Percentiles rank a stretch among this genome's conserved stretches.
Evolutionary conservation across 345 rosid genomes (phyloP).

Genomic region (Brassica incana): DNA sequence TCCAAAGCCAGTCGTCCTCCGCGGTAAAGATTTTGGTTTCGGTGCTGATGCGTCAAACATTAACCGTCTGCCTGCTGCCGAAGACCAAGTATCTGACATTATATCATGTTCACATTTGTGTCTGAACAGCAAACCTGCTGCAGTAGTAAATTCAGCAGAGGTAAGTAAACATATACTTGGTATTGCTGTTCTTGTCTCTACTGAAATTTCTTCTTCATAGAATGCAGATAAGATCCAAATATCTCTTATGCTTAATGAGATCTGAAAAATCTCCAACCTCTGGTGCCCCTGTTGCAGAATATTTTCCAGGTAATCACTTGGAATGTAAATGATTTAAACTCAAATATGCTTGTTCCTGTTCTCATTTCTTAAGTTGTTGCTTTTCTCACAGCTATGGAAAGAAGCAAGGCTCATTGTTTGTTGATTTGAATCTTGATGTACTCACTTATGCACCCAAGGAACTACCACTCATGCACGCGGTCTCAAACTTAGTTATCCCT

Average conservation of each 20-base stretch:
- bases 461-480: constrained; percentile 57
- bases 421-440: constrained; percentile 72
- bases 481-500: constrained; percentile 71
- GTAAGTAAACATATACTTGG: constrained; percentile 39
- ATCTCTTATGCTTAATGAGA: constrained; percentile 60
- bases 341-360: constrained; percentile 1
- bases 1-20: constrained; percentile 52
- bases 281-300: constrained; percentile 65
- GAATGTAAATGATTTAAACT: not conserved
- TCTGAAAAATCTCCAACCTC: constrained; percentile 49
- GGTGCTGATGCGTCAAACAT: constrained; percentile 43
- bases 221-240: constrained; percentile 84
- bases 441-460: constrained; percentile 74
- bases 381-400: constrained; percentile 57
- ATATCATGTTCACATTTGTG: constrained; percentile 64
- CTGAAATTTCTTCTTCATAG: constrained; percentile 47
- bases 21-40: constrained; percentile 59
- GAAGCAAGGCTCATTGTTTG: constrained; percentile 64
- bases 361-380: not conserved
- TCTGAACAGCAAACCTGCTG: constrained; percentile 47
- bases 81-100: constrained; percentile 36
- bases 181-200: not conserved
- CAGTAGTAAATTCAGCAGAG: constrained; percentile 55
- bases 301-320: constrained; percentile 66
- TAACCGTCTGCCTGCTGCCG: constrained; percentile 49